These are phyloP conservation scores for Chenopodium berlandieri DNA, from an alignment of 148 eudicot species.

Conservation along the genomic window DNA sequence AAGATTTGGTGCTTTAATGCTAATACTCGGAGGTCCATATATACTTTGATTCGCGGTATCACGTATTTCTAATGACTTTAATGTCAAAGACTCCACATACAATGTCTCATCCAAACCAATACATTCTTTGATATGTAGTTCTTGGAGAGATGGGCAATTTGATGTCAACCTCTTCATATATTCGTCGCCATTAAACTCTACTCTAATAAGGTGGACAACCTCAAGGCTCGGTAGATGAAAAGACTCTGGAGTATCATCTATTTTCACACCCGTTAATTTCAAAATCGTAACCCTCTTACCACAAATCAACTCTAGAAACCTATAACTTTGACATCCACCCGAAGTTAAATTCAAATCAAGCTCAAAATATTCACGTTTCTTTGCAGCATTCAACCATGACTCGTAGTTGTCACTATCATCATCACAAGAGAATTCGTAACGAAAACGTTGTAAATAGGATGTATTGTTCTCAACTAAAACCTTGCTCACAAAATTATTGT, in stretches of 20 bases:
- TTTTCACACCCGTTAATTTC: not conserved
- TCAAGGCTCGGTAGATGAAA: not conserved
- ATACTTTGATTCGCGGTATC: too few species aligned
- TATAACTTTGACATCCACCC: too few species aligned
- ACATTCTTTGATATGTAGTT: not conserved
- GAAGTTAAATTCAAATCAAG: not conserved
- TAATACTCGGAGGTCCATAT: not conserved
- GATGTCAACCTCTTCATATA: too few species aligned
- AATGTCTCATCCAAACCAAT: not conserved
- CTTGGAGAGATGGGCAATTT: not conserved
- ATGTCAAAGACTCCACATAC: not conserved
- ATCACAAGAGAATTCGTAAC: not conserved
- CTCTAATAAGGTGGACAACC: not conserved
- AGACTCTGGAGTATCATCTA: not conserved
- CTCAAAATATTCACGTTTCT: not conserved
- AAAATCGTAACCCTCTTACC: not conserved
- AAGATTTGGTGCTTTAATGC: not conserved
- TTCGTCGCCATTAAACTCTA: too few species aligned
- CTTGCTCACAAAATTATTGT: slow-evolving; percentile 8
- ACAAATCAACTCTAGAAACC: not conserved
- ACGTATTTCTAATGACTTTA: not conserved
- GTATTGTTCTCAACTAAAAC: slow-evolving; percentile 4
- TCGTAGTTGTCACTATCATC: not conserved
- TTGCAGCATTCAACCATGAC: not conserved
- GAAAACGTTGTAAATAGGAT: not conserved